Conservation (phyloP, 2,329 filamentous ascomycete species). For the Graphium sp. region DNA sequence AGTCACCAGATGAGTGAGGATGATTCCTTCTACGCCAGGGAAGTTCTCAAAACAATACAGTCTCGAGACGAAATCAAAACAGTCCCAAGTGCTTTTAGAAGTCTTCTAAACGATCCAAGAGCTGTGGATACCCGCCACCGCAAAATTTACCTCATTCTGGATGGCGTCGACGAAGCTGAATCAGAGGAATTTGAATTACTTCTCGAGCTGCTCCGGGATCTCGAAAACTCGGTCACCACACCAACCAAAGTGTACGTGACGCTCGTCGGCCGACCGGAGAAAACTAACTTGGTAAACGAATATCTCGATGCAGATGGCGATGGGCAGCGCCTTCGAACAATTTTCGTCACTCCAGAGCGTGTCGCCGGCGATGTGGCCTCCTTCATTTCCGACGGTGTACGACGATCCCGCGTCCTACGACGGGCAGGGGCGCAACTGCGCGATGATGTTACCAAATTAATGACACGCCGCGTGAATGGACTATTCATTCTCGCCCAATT, state of each 20-base stretch:
- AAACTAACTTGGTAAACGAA: conserved; percentile 18
- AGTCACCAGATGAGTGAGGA: conserved; percentile 28
- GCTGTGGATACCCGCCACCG: conserved; percentile 14
- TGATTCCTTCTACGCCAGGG: conserved; percentile 24
- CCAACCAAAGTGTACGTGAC: conserved; percentile 16
- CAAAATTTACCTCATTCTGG: conserved; percentile 23
- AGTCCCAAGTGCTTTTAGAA: conserved; percentile 23
- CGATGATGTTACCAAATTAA: conserved; percentile 18
- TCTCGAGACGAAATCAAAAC: conserved; percentile 23
- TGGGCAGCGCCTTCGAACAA: conserved; percentile 16
- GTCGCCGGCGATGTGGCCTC: conserved; percentile 22
- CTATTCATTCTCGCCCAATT: conserved; percentile 31
- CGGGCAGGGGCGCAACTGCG: conserved; percentile 15
- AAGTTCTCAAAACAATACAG: conserved; percentile 15
- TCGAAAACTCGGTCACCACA: background rate
- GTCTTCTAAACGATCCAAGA: conserved; percentile 21
- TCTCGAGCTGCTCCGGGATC: conserved; percentile 10
- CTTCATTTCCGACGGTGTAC: conserved; percentile 23
- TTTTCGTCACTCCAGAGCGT: conserved; percentile 23
- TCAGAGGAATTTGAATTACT: conserved; percentile 18
- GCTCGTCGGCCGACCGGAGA: conserved; percentile 22
- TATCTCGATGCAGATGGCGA: conserved; percentile 15
- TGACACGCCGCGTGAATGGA: conserved; percentile 23
- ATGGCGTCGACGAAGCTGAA: conserved; percentile 27
- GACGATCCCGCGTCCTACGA: conserved; percentile 18